Evolutionary conservation across 306 rosid genomes (phyloP), one percentile per base, ranked within the genome.

Genomic region (Cicer arietinum): DNA sequence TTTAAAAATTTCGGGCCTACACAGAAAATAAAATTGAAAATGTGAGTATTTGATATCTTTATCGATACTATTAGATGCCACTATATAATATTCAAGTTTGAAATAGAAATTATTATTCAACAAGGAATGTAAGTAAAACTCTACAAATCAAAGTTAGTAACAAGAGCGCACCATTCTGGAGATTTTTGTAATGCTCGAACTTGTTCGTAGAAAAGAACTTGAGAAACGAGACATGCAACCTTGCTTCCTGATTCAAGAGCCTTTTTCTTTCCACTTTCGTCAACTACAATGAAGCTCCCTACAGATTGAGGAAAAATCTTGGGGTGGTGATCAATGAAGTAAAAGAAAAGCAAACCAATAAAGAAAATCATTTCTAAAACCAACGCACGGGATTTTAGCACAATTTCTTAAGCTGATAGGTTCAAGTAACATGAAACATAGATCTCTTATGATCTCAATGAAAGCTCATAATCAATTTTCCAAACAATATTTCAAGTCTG

Each of bases 161-260:
- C 53, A 79, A 60, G 67, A 52, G 50, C 89, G 67, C 75, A 94
- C 97, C 97, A 94, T 57, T 85, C 87, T 30, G 90, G 85, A 46
- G 89, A 79, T 84, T 90, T 91, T 83, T 82, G 78, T 71, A 94
- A 90, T 13, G 59, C 70, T 10, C 96, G 90, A 61, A 94, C 89
- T 90, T 91, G 98, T 69, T 89, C 94, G 22, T 67, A 85, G 85
- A 85, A 90, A 35, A 89, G 88, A 85, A 94, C 95, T 81, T 81
- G 91, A 37, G 92, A 84, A 71, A 94, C 98, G 75, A 91, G 79
- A 65, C 96, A 91, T 14, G 89, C 86, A 69, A 94, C 92, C 85
- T 94, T 94, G 88, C 97, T 83, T 45, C 97, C 95, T 7, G 96
- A 91, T 87, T 90, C 96, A 87, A 91, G 89, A 80, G 91, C 97